These are phyloP conservation scores for Diaporthe eres DNA, from an alignment of 2,329 filamentous ascomycete species.

Conservation along the genomic window DNA sequence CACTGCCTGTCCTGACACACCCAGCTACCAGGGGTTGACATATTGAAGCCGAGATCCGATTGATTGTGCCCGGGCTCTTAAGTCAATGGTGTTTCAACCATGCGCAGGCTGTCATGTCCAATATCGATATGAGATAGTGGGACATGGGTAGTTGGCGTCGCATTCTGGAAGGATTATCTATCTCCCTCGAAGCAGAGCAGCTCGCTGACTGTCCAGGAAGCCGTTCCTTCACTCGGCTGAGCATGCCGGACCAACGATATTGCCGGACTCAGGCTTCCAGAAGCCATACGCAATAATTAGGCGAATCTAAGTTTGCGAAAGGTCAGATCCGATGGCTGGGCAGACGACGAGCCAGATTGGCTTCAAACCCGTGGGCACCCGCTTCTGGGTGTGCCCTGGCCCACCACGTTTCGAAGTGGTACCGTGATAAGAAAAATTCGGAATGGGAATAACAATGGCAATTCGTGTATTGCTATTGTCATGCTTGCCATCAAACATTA, in stretches of 20 bases:
- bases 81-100: neutral
- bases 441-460: neutral
- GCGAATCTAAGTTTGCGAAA: neutral
- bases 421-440: constrained; percentile 14
- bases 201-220: neutral
- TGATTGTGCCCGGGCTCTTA: neutral
- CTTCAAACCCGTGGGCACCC: constrained; percentile 7
- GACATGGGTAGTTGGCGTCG: neutral
- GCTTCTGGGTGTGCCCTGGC: neutral
- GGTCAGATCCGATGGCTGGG: neutral
- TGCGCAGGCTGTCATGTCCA: no score
- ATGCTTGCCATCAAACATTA: neutral
- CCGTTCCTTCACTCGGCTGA: neutral
- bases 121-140: neutral
- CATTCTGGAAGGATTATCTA: neutral
- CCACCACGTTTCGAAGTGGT: constrained; percentile 19
- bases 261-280: neutral
- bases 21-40: neutral
- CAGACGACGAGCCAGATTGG: constrained; percentile 10
- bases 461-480: neutral
- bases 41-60: neutral
- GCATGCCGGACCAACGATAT: neutral
- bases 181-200: neutral
- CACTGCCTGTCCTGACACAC: neutral
- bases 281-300: neutral